Percentiles rank a stretch among this genome's conserved stretches.
These are phyloP conservation scores for Aspergillus unguis DNA, from an alignment of 2,329 filamentous ascomycete species.

Conservation along the genomic window DNA sequence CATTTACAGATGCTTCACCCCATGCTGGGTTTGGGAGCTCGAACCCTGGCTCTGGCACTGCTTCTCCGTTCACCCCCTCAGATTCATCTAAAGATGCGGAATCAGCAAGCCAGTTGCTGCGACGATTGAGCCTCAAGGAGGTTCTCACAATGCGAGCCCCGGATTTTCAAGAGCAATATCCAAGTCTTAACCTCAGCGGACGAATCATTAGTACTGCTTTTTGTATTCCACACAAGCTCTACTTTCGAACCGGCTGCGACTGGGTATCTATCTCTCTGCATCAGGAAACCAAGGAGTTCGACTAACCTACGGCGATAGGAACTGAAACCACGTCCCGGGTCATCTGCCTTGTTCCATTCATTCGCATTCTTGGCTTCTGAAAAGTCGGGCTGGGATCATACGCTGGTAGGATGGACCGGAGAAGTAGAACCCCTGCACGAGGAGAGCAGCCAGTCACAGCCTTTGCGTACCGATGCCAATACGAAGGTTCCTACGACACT, in stretches of 20 bases:
- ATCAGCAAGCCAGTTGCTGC: constrained; percentile 50
- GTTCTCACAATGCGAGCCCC: constrained; percentile 44
- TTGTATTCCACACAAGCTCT: constrained; percentile 60
- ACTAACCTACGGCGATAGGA: constrained; percentile 50
- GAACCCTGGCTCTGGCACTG: constrained; percentile 14
- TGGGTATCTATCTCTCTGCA: constrained; percentile 48
- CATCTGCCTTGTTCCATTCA: constrained; percentile 88
- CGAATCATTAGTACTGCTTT: constrained; percentile 63
- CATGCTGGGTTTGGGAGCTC: constrained; percentile 23
- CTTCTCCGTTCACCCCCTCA: constrained; percentile 33
- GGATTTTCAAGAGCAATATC: constrained; percentile 55
- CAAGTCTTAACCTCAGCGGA: constrained; percentile 57
- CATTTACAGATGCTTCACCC: constrained; percentile 25
- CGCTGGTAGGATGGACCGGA: constrained; percentile 90
- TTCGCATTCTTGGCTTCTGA: constrained; percentile 84
- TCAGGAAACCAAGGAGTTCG: too few species aligned
- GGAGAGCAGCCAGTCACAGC: constrained; percentile 28
- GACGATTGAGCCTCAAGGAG: constrained; percentile 49
- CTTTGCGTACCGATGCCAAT: constrained; percentile 26
- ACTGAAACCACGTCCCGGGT: constrained; percentile 73
- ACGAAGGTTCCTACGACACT: constrained; percentile 29
- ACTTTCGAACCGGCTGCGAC: constrained; percentile 50
- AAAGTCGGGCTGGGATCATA: constrained; percentile 83
- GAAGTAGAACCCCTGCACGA: constrained; percentile 62
- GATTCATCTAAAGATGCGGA: constrained; percentile 45